Base-by-base conservation (phyloP, 1,284 basidiomycete species). In the Pholiota adiposa region DNA sequence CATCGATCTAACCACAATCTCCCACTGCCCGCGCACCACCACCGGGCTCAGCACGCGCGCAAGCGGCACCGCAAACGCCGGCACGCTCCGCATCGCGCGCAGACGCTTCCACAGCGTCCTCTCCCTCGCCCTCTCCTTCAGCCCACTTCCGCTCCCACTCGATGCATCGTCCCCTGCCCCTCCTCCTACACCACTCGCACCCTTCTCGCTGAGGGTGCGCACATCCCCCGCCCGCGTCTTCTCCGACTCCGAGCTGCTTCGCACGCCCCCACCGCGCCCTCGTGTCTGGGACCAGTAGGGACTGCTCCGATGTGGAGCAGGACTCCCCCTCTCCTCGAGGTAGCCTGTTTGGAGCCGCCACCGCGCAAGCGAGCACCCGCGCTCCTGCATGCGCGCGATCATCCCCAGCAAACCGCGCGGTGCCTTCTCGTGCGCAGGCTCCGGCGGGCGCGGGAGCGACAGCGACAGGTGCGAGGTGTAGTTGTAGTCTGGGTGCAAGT, bases 21-120 rank as follows among this genome's bases (percentile, higher is more conserved):
- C 90, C 91, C 90, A 93, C 67, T 93, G 91, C 4, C 85, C 89
- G 12, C 91, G 80, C 54, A 84, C 80, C 51, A 92, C 83, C 55
- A 88, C 78, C n/a, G 88, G 87, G 62, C 82, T 89, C 50, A 89
- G 77, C 27, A 92, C 78, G 43, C 79, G 80, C 46, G 90, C 92
- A 54, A 92, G 73, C 27, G 89, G 88, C 23, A 81, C 75, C 18
- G 84, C 81, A 63, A 92, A 92, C 58, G 87, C 86, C 1, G 89
- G 89, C 6, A 90, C 89, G 23, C 80, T 75, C 54, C 79, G 79
- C 60, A 87, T 79, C 61, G 77, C 71, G 60, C 79, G 75, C 66
- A 82, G 78, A 41, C 81, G 76, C 60, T 73, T 70, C 54, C 69
- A 73, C 61, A 76, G 70, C 14, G 66, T 64, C 21, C 63, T 60